Evolutionary conservation across 495 filamentous ascomycete genomes (phyloP).

Genomic region (Lophiotrema nucula): DNA sequence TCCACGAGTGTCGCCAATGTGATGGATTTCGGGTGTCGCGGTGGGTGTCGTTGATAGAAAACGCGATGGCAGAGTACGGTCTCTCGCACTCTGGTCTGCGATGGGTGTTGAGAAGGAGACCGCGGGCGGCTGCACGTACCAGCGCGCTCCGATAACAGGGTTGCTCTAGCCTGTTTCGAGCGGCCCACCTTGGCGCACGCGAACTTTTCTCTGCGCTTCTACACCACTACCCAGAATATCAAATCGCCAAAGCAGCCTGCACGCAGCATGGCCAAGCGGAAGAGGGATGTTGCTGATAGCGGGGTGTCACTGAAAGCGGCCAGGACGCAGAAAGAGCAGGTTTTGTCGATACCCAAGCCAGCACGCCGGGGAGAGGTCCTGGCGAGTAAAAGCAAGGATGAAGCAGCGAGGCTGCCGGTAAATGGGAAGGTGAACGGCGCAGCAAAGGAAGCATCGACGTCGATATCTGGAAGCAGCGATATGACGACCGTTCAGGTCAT

Average conservation of each 20-base stretch:
- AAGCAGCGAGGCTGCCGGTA: conserved; percentile 14
- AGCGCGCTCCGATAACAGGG: too few species aligned
- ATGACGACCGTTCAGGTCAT: conserved; percentile 72
- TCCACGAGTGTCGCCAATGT: conserved; percentile 44
- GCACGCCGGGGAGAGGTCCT: background rate
- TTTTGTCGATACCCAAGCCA: conserved; percentile 40
- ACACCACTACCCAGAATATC: too few species aligned
- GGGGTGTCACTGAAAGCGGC: conserved; percentile 28
- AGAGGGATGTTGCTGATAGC: conserved; percentile 52
- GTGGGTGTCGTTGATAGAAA: conserved; percentile 24
- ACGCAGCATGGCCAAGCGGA: conserved; percentile 74
- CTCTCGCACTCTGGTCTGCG: too few species aligned
- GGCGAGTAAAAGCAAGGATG: conserved; percentile 33
- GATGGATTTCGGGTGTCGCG: conserved; percentile 45
- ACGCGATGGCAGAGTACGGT: too few species aligned
- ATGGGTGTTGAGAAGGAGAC: too few species aligned
- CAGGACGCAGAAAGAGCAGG: conserved; percentile 37
- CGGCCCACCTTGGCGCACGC: too few species aligned
- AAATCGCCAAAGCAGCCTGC: too few species aligned
- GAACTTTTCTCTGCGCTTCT: too few species aligned
- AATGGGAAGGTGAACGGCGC: conserved; percentile 27
- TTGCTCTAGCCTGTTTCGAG: too few species aligned
- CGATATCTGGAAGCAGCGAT: background rate
- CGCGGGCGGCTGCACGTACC: too few species aligned
- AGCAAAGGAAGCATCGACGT: background rate